phyloP scores from a whole-genome alignment of 352 stramenopile species.

The Phytopythium chamaehyphon region DNA sequence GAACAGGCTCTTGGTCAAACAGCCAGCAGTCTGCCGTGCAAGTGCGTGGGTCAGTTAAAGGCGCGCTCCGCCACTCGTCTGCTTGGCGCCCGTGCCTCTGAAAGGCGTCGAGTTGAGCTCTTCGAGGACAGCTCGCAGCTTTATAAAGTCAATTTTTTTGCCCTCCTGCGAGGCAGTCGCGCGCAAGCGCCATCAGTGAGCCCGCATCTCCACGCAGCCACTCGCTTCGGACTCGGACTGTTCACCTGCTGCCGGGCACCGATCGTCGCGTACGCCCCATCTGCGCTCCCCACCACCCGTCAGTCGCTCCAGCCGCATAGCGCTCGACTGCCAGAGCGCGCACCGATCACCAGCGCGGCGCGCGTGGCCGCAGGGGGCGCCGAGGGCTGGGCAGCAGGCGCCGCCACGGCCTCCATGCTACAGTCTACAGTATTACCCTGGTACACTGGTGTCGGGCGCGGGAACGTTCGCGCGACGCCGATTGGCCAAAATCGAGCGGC shows the following conservation, averaged over 20 bases:
- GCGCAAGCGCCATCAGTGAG: background rate
- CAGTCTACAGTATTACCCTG: background rate
- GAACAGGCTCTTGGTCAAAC: slow-evolving; percentile 74
- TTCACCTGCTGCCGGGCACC: slow-evolving; percentile 25
- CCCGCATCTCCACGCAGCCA: background rate
- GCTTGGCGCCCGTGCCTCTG: slow-evolving; percentile 53
- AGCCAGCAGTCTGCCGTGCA: slow-evolving; percentile 78
- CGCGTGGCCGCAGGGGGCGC: slow-evolving; percentile 22
- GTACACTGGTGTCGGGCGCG: background rate
- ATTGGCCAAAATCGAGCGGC: slow-evolving; percentile 2
- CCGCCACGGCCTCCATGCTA: slow-evolving; percentile 10
- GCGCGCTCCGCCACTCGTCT: too few relatives aligned
- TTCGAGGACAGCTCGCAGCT: slow-evolving; percentile 61
- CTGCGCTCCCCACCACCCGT: slow-evolving; percentile 17
- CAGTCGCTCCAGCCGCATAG: slow-evolving; percentile 1
- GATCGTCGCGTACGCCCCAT: slow-evolving; percentile 69
- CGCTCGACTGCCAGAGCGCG: background rate
- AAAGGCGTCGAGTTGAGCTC: slow-evolving; percentile 34
- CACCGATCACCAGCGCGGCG: slow-evolving; percentile 69
- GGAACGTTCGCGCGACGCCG: background rate
- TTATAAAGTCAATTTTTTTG: slow-evolving; percentile 66
- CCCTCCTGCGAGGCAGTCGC: slow-evolving; percentile 17
- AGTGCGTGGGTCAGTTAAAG: background rate
- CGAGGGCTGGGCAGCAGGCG: slow-evolving; percentile 1
- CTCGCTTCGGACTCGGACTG: background rate